These are phyloP conservation scores for Closterium sp. DNA, from an alignment of 139 green algal genomes.

Conservation along the genomic window DNA sequence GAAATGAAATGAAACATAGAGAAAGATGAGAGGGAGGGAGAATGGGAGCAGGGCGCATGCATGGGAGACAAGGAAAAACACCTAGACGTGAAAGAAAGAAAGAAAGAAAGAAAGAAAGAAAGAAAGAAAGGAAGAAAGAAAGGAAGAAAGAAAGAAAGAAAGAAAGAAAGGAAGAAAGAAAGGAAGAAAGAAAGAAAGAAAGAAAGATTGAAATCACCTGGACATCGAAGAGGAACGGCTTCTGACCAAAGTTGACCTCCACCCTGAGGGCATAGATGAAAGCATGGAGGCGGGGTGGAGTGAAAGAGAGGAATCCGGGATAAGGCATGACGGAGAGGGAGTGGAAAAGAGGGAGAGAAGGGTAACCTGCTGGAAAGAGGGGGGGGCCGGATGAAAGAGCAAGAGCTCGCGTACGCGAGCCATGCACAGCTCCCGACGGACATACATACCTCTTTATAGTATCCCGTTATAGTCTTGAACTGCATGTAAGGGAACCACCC, in stretches of 20 bases:
- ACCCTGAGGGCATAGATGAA: constrained; percentile 48
- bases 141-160: no score
- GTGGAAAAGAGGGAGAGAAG: background rate
- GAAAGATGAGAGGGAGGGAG: no score
- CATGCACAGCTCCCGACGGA: no score
- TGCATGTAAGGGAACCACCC: no score
- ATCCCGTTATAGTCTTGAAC: no score
- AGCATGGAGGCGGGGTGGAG: background rate
- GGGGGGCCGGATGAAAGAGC: background rate
- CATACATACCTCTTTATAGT: no score
- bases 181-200: no score
- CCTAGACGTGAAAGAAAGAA: no score
- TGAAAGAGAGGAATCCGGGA: background rate
- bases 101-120: constrained; percentile 17
- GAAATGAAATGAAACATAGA: no score
- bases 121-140: constrained; percentile 13
- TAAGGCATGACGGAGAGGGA: background rate
- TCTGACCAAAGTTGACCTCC: constrained; percentile 77
- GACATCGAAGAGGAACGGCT: constrained; percentile 79
- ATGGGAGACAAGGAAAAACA: no score
- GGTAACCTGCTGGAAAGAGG: background rate
- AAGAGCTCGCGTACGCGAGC: no score
- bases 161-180: background rate
- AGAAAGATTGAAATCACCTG: constrained; percentile 47
- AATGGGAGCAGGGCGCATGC: no score